Evolutionary conservation across 805 yeast species (phyloP).

Genomic region (Yamadazyma kitorensis): DNA sequence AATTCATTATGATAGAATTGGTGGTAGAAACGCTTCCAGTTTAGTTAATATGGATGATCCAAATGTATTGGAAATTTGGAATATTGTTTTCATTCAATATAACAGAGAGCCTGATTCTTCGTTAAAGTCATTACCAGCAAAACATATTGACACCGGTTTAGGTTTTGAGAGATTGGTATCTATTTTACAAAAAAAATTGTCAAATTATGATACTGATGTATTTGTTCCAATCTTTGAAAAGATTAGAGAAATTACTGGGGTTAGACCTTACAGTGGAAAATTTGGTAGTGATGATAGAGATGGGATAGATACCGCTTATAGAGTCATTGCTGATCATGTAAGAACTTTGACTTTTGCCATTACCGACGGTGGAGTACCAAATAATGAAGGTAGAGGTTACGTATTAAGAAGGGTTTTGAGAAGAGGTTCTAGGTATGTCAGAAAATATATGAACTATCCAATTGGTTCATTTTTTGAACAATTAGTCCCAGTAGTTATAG

Average conservation of each 20-base stretch:
- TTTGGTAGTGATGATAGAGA: constrained; percentile 91
- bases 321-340: constrained; percentile 98
- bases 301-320: constrained; percentile 96
- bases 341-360: constrained; percentile 95
- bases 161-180: constrained; percentile 98
- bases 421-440: constrained; percentile 96
- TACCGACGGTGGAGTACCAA: constrained; percentile 99
- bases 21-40: constrained; percentile 91
- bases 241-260: constrained; percentile 92
- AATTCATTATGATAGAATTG: constrained; percentile 95
- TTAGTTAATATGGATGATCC: constrained; percentile 98
- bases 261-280: constrained; percentile 85
- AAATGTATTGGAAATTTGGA: constrained; percentile 96
- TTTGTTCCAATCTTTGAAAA: constrained; percentile 82
- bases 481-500: constrained; percentile 89
- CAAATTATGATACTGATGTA: constrained; percentile 97
- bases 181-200: constrained; percentile 81
- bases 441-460: constrained; percentile 94
- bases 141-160: constrained; percentile 98
- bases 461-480: constrained; percentile 92
- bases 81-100: constrained; percentile 93
- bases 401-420: constrained; percentile 95
- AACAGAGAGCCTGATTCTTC: constrained; percentile 89
- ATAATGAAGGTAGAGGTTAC: constrained; percentile 98
- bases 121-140: constrained; percentile 81